These are phyloP conservation scores for Xylaria longipes DNA, from an alignment of 495 filamentous ascomycete species.

Conservation along the genomic window DNA sequence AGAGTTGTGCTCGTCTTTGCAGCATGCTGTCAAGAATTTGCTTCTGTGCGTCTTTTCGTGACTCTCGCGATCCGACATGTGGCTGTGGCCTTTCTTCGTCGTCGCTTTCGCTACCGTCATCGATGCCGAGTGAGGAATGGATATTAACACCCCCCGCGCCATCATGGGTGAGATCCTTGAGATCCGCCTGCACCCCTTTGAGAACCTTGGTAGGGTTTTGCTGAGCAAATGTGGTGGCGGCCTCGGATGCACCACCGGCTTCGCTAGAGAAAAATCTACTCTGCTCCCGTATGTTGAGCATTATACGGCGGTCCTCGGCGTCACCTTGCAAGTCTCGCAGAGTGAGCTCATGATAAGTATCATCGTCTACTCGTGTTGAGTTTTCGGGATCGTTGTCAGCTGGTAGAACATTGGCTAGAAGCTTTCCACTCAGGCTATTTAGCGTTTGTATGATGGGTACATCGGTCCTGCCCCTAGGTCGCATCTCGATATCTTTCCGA, in stretches of 20 bases:
- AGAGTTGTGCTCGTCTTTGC: conserved; percentile 61
- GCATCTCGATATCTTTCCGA: conserved; percentile 85
- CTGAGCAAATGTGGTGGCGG: conserved; percentile 64
- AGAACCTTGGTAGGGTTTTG: conserved; percentile 74
- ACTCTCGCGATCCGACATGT: conserved; percentile 65
- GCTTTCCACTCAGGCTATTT: conserved; percentile 86
- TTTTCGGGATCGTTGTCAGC: conserved; percentile 69
- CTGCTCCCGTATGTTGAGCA: conserved; percentile 87
- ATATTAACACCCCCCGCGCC: conserved; percentile 61
- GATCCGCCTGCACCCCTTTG: conserved; percentile 63
- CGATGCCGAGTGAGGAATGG: conserved; percentile 61
- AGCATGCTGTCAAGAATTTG: conserved; percentile 60
- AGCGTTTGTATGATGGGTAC: conserved; percentile 76
- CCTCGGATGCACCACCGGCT: conserved; percentile 58
- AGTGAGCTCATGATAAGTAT: conserved; percentile 72
- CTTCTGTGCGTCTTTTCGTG: conserved; percentile 58
- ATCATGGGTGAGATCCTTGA: conserved; percentile 59
- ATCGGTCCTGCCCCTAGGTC: conserved; percentile 58
- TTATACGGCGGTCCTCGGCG: conserved; percentile 71
- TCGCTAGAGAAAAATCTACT: conserved; percentile 75
- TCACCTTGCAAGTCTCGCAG: conserved; percentile 86
- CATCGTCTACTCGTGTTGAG: conserved; percentile 72
- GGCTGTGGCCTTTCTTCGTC: conserved; percentile 54
- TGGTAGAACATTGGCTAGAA: conserved; percentile 83
- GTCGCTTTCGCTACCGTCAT: conserved; percentile 73